phyloP scores from a whole-genome alignment of 495 filamentous ascomycete genomes.

The Penicillium taxi region DNA sequence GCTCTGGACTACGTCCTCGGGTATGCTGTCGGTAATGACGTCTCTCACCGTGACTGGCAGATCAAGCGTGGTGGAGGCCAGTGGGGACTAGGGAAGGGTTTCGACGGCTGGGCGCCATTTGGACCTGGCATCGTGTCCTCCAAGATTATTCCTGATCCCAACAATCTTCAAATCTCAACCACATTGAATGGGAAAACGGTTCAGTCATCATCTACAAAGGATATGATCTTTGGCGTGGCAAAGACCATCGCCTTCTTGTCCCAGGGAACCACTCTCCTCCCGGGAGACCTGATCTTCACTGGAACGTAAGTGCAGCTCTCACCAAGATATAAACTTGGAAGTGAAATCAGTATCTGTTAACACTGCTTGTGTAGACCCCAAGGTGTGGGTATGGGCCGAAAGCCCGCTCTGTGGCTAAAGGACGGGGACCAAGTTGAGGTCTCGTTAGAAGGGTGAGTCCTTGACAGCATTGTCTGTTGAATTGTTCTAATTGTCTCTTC shows the following conservation, averaged over 20 bases:
- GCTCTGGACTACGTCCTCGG: constrained; percentile 73
- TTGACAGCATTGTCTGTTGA: too few species aligned
- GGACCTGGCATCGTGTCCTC: constrained; percentile 71
- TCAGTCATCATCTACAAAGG: constrained; percentile 66
- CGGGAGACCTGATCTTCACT: constrained; percentile 78
- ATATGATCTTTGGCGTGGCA: constrained; percentile 76
- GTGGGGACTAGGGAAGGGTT: constrained; percentile 77
- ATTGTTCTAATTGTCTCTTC: too few species aligned
- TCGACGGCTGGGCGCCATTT: constrained; percentile 83
- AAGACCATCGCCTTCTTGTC: constrained; percentile 68
- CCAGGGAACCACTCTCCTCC: constrained; percentile 67
- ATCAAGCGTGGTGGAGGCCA: constrained; percentile 70
- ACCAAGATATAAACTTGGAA: too few species aligned
- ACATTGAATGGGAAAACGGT: constrained; percentile 64
- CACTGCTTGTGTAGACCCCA: constrained; percentile 43
- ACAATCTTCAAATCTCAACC: constrained; percentile 56
- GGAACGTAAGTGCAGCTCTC: constrained; percentile 63
- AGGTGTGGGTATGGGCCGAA: constrained; percentile 71
- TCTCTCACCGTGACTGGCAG: constrained; percentile 82
- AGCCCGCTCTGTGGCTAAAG: constrained; percentile 67
- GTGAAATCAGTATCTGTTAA: neutral
- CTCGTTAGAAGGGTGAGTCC: constrained; percentile 57
- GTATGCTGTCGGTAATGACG: constrained; percentile 75
- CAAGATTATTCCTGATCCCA: constrained; percentile 61
- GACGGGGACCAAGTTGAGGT: constrained; percentile 77